Evolutionary conservation across 352 stramenopile genomes (phyloP).

Genomic region (Globisporangium lucens): DNA sequence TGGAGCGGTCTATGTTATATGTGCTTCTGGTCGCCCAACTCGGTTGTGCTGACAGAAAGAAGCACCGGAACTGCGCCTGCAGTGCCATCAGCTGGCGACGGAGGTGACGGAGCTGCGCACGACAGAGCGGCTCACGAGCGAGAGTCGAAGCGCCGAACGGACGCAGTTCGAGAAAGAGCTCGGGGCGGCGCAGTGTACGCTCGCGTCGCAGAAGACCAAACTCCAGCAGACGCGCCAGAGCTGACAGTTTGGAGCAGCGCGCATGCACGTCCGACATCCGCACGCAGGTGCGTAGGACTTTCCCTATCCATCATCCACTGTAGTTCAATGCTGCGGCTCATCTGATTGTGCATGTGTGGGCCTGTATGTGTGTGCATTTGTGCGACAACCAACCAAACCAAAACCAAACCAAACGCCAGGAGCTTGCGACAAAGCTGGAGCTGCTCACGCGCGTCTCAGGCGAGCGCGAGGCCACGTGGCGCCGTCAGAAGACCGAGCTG

Average conservation of each 20-base stretch:
- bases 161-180: constrained; percentile 29
- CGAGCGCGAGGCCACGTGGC: constrained; percentile 14
- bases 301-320: not conserved
- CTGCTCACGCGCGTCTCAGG: constrained; percentile 1
- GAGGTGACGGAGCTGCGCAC: constrained; percentile 19
- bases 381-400: not conserved
- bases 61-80: constrained; percentile 16
- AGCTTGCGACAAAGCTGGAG: constrained; percentile 14
- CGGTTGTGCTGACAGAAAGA: constrained; percentile 15
- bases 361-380: not conserved
- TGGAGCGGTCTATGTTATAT: not conserved
- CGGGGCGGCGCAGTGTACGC: constrained; percentile 7
- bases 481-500: constrained; percentile 18
- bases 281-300: constrained; percentile 8
- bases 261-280: constrained; percentile 5
- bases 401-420: not conserved
- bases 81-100: constrained; percentile 26
- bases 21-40: not conserved
- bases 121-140: constrained; percentile 21
- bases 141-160: constrained; percentile 29
- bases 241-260: constrained; percentile 1
- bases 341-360: not conserved
- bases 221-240: constrained; percentile 6
- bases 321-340: not conserved
- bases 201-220: constrained; percentile 19